Conservation (phyloP, 441 rosid species). For the Syzygium malaccense region DNA sequence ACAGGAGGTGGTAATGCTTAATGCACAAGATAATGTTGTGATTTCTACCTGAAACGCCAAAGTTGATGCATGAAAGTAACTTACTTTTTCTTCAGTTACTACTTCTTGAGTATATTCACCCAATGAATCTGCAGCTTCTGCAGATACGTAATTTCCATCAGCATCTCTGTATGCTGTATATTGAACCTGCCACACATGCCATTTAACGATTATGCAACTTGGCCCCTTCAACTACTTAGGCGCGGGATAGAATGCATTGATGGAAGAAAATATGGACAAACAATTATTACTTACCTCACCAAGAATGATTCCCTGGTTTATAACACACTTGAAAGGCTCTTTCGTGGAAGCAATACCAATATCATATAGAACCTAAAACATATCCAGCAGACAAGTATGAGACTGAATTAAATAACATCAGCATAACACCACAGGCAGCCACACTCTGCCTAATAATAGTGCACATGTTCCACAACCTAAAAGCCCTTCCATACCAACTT, state of each 20-base stretch:
- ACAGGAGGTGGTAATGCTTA: slow-evolving; percentile 1
- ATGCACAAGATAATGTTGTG: neutral
- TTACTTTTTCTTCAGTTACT: slow-evolving; percentile 65
- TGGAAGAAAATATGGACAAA: neutral
- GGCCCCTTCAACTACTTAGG: no score
- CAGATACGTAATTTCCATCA: slow-evolving; percentile 69
- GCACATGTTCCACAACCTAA: neutral
- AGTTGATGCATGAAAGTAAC: slow-evolving; percentile 9
- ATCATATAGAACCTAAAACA: slow-evolving; percentile 80
- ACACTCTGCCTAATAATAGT: neutral
- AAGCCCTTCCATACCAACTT: neutral
- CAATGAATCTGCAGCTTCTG: slow-evolving; percentile 35
- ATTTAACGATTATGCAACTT: neutral
- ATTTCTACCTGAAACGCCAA: neutral
- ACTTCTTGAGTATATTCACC: slow-evolving; percentile 51
- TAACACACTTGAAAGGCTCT: slow-evolving; percentile 97
- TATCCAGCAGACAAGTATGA: neutral
- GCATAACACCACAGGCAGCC: neutral
- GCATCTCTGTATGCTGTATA: slow-evolving; percentile 66
- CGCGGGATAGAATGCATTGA: slow-evolving; percentile 4
- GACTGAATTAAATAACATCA: neutral
- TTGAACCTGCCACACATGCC: slow-evolving; percentile 61
- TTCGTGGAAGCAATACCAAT: slow-evolving; percentile 85
- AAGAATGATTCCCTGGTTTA: slow-evolving; percentile 97
- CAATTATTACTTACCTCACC: slow-evolving; percentile 64